Evolutionary conservation across 2,329 filamentous ascomycete species (phyloP), one percentile per base, ranked within the genome.

Genomic region (Stemphylium vesicarium): DNA sequence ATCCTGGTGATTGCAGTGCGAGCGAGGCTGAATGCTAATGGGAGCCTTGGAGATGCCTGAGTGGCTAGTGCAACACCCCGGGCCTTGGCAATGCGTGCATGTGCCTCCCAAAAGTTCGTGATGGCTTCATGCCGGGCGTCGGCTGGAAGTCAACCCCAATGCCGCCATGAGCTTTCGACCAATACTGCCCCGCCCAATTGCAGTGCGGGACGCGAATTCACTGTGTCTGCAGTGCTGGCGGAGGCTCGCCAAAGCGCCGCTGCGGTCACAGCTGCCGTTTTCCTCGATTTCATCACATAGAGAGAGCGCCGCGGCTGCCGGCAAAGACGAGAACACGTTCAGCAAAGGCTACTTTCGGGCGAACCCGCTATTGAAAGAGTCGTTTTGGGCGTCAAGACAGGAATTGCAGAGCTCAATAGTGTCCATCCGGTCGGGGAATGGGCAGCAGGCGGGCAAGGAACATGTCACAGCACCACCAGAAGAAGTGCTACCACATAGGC

Each of bases 291-390:
- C 63, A 11, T 57, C 70, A 10, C 50, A 62, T 46, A 64, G 63
- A 57, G 65, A 70, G 42, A 66, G 70, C 44, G 69, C 68, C 43
- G 63, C 69, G 55, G 65, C 68, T 11, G 57, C 63, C 12, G 67
- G 65, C 15, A 71, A 68, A 63, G 66, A 64, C 38, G 64, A 68
- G 57, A 71, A 56, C 39, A 48, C 69, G 12, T 75, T 77, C 56
- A 64, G 60, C 57, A 74, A 69, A 49, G 72, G 75, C 55, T 77
- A 77, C 58, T 77, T 77, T 52, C 74, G 72, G 66, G 65, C 72
- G 35, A 77, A 77, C 53, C 56, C 70, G 13, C 53, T 67, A 15
- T 53, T 76, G 5, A 71, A 69, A 35, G 71, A 75, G 11, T 60
- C 69, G 3, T 64, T 76, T 36, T 64, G 64, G 46, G 62, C 49